phyloP scores from a whole-genome alignment of 257 asterid genomes.

The Petunia secreta region DNA sequence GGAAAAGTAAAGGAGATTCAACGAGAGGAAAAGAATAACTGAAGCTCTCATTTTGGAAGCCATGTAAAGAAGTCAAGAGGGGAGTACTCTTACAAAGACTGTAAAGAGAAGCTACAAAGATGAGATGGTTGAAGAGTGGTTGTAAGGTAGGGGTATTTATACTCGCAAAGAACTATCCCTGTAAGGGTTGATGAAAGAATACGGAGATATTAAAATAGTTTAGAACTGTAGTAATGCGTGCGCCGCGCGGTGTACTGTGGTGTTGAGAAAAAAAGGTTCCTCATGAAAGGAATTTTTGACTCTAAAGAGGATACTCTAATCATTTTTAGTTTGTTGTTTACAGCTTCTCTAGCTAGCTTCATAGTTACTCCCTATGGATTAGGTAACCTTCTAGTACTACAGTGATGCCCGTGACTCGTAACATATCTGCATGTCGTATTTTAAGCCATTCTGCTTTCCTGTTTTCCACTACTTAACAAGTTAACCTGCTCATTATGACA shows the following conservation, averaged over 20 bases:
- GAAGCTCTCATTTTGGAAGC: constrained; percentile 22
- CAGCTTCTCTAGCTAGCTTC: no score
- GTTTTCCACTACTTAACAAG: background rate
- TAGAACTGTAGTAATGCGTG: no score
- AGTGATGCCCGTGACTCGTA: constrained; percentile 3
- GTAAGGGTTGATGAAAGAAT: no score
- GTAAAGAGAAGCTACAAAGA: background rate
- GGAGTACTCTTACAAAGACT: background rate
- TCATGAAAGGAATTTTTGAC: background rate
- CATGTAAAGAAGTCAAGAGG: constrained; percentile 24
- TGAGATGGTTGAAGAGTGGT: background rate
- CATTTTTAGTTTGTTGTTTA: no score
- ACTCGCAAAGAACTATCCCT: background rate
- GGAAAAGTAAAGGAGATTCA: constrained; percentile 33
- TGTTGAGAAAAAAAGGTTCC: background rate
- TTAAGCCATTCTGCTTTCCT: background rate
- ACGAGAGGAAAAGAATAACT: constrained; percentile 23
- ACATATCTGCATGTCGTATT: background rate
- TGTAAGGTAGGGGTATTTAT: background rate
- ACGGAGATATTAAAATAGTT: no score
- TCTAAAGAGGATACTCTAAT: no score
- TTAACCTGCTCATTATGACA: background rate
- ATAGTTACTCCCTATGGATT: background rate
- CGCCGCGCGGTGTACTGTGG: background rate
- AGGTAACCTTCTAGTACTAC: background rate